phyloP scores from a whole-genome alignment of 1,139 yeast species.

The Yamadazyma pseudoaaseri region DNA sequence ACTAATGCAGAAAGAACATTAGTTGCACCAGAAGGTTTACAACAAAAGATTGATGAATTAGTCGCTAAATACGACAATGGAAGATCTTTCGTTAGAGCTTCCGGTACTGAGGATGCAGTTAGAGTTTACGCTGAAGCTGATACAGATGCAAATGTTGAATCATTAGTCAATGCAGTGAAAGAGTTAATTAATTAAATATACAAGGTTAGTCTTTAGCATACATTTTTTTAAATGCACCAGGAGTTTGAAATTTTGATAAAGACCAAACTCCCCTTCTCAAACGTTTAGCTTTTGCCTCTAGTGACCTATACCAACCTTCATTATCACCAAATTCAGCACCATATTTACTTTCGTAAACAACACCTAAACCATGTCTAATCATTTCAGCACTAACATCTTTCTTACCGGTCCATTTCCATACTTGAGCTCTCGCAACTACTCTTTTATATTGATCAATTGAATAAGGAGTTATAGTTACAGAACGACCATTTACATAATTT shows the following conservation, averaged over 20 bases:
- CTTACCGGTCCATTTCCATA: slow-evolving; percentile 72
- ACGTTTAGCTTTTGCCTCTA: slow-evolving; percentile 61
- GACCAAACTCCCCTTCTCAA: slow-evolving; percentile 73
- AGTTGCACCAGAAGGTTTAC: slow-evolving; percentile 76
- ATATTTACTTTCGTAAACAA: slow-evolving; percentile 78
- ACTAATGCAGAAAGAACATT: slow-evolving; percentile 88
- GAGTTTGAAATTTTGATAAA: slow-evolving; percentile 55
- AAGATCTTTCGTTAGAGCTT: slow-evolving; percentile 92
- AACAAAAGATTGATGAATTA: slow-evolving; percentile 63
- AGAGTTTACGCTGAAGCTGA: slow-evolving; percentile 92
- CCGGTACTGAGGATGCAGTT: slow-evolving; percentile 98
- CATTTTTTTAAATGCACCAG: slow-evolving; percentile 74
- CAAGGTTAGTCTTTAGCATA: slow-evolving; percentile 13
- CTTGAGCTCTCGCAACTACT: slow-evolving; percentile 77
- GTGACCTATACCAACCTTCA: slow-evolving; percentile 54
- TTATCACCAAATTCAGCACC: slow-evolving; percentile 87
- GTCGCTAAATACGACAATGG: slow-evolving; percentile 62
- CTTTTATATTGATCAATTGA: slow-evolving; percentile 86
- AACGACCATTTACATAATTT: slow-evolving; percentile 58
- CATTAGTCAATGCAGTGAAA: slow-evolving; percentile 33
- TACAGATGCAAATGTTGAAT: slow-evolving; percentile 33
- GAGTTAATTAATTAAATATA: slow-evolving; percentile 24
- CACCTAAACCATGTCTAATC: slow-evolving; percentile 79
- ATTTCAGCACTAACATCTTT: slow-evolving; percentile 85
- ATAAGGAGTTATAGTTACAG: slow-evolving; percentile 73